Evolutionary conservation across 208 protist species (phyloP), one percentile per base, ranked within the genome.

Genomic region (Trypanosomatidae sp.): DNA sequence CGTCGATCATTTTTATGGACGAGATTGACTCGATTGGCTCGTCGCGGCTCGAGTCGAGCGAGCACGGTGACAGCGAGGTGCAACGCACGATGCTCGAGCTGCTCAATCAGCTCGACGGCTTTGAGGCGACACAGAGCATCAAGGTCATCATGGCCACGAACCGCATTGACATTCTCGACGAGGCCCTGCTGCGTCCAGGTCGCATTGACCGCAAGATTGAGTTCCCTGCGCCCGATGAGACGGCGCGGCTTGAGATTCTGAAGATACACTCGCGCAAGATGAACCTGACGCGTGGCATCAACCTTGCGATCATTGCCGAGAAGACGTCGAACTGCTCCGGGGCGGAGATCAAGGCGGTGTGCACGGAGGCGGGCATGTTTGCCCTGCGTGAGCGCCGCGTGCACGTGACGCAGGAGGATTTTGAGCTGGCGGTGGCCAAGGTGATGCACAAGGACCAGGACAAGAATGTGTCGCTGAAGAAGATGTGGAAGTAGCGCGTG

Each of bases 1-100:
- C 98, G 5, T 98, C 97, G 2, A 99, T 99, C 61, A 99, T 99
- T 56, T 99, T 99, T 70, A 99, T 99, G 96, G 98, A 99, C 67
- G 98, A 99, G 63, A 99, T 99, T 60, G 98, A 99, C 73, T 97
- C 91, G 4, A 99, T 99, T 61, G 98, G 98, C 49, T 91, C 85
- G 6, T 64, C 78, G 4, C 85, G 97, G 24, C 67, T 94, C 11
- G 92, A 98, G 38, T 83, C 74, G 0, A 71, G 74, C 10, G 83
- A 88, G 42, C 67, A 79, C 50, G 83, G 84, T 22, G 96, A 99
- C 61, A 94, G 69, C 33, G 95, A 99, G 77, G 97, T 99, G 44
- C 97, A 99, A 78, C 89, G 98, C 25, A 99, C 98, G n/a, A 99
- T 99, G 98, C 72, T 99, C 13, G 98, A 99, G 89, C 77, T 99